Evolutionary conservation across 148 eudicot genomes (phyloP).

Genomic region (Nepenthes mirabilis): DNA sequence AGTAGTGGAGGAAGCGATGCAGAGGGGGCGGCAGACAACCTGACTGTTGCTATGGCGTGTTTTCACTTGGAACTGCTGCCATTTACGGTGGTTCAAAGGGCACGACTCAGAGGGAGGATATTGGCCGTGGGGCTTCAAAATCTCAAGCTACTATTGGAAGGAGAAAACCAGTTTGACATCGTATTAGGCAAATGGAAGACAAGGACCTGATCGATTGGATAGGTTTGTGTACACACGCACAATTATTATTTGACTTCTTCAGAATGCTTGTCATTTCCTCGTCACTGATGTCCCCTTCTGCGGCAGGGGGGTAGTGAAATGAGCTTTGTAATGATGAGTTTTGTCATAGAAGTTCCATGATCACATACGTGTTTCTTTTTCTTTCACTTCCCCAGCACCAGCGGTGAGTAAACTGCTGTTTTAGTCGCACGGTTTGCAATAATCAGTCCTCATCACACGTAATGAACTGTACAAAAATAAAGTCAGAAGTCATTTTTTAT

Average conservation of each 20-base stretch:
- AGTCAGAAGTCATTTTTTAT: too few relatives aligned
- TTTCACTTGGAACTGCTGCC: constrained; percentile 75
- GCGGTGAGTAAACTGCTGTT: too few relatives aligned
- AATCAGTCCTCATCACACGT: too few relatives aligned
- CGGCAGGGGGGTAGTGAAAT: too few relatives aligned
- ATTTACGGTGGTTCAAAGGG: constrained; percentile 28
- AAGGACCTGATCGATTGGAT: constrained; percentile 3
- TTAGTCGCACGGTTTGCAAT: too few relatives aligned
- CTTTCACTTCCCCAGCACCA: too few relatives aligned
- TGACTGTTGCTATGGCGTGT: constrained; percentile 73
- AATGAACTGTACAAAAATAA: too few relatives aligned
- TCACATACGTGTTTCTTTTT: too few relatives aligned
- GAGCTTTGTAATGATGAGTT: too few relatives aligned
- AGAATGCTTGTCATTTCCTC: not conserved
- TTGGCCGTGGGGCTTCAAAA: constrained; percentile 78
- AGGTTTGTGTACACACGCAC: constrained; percentile 18
- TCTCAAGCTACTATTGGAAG: constrained; percentile 38
- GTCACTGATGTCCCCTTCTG: too few relatives aligned
- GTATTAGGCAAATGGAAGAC: too few relatives aligned
- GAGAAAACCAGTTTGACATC: constrained; percentile 10
- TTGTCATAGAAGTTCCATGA: too few relatives aligned
- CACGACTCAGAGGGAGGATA: constrained; percentile 53
- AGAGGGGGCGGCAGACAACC: constrained; percentile 56
- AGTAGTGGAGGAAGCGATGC: constrained; percentile 65
- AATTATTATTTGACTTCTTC: not conserved